Evolutionary conservation across 805 yeast species (phyloP).

Genomic region (Yamadazyma takamatsuzukensis): DNA sequence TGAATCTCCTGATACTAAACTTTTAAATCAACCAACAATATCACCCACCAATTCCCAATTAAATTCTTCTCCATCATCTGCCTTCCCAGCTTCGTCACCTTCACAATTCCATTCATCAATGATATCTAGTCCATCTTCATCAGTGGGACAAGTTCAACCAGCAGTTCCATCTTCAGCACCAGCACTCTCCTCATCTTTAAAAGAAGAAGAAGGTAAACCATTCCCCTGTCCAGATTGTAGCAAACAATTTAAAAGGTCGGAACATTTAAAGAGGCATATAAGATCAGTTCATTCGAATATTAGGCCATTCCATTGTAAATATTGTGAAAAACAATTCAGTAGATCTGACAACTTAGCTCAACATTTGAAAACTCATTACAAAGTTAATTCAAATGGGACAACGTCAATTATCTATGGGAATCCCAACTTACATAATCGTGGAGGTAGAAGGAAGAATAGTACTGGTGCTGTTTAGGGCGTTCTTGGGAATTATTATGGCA

Average conservation of each 20-base stretch:
- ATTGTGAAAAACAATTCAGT: constrained; percentile 42
- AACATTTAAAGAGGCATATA: constrained; percentile 41
- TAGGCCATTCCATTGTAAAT: constrained; percentile 43
- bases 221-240: constrained; percentile 42
- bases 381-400: constrained; percentile 30
- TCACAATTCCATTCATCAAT: constrained; percentile 3
- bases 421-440: constrained; percentile 18
- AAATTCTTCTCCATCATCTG: not conserved
- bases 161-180: too few species aligned
- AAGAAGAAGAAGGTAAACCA: constrained; percentile 19
- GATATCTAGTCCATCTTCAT: too few species aligned
- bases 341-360: constrained; percentile 43
- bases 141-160: too few species aligned
- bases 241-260: constrained; percentile 41
- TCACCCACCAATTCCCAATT: constrained; percentile 1
- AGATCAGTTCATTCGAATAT: constrained; percentile 43
- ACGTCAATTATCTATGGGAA: constrained; percentile 22
- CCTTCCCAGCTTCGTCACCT: constrained; percentile 2
- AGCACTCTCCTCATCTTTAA: constrained; percentile 6
- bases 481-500: not conserved
- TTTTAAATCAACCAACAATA: not conserved
- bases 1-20: not conserved
- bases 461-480: not conserved
- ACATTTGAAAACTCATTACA: constrained; percentile 41
- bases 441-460: constrained; percentile 36